Base-by-base conservation (phyloP, 805 yeast genomes). In the Suhomyces prunicola region DNA sequence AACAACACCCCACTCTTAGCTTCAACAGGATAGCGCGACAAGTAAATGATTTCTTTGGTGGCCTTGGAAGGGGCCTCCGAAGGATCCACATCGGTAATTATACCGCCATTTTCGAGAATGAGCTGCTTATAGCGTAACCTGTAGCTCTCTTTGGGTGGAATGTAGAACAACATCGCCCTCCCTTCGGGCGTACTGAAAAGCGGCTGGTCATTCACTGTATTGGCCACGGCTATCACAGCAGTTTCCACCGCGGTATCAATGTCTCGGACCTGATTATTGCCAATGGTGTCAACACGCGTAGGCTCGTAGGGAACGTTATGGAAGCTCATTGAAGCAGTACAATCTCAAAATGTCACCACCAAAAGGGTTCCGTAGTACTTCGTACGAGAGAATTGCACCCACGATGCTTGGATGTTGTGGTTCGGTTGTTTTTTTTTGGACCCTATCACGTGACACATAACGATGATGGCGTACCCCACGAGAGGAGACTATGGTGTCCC, bases 371-470 rank as follows among this genome's bases (percentile, higher is more conserved):
- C 5, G 33, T 10, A 29, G n/a, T 4, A 12, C 13, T 12, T 13
- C 5, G n/a, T 19, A 19, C 19, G 19, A 17, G 24, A 39, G 22
- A 39, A 10, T 39, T 39, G 42, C 42, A 39, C 42, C 42, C 42
- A 39, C 22, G 51, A 33, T 50, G 50, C 29, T 44, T 29, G 50
- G 47, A 45, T 48, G 50, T 40, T 44, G 52, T 19, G 26, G 55
- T 48, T 27, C 22, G 55, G 55, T 22, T 44, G 52, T 52, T 52
- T 47, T 8, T 23, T 44, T 13, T 15, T 12, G 12, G 33, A 1
- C 29, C 13, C 12, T 0, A 6, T 13, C 29, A 42, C 45, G 29
- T 42, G 45, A 24, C 29, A 2, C 6, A 23, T n/a, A 42, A 17
- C 29, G 45, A 22, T 8, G 24, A 40, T 8, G 17, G 35, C 35